phyloP scores from a whole-genome alignment of 169 alveolate genomes.

The Plasmodium cynomolgi region DNA sequence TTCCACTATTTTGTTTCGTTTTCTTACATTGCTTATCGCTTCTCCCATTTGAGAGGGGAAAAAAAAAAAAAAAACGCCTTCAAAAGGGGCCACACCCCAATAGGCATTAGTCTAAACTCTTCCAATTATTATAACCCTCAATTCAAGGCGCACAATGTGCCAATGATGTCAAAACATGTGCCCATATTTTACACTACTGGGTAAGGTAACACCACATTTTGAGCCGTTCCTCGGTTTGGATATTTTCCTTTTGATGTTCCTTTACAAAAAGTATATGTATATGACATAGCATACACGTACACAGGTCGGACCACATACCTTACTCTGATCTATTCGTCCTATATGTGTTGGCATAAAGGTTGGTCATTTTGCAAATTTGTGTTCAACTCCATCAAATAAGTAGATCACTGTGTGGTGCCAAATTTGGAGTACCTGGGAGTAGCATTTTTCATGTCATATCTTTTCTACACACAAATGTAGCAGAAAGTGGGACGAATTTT shows the following conservation, averaged over 20 bases:
- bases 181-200: neutral
- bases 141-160: neutral
- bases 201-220: neutral
- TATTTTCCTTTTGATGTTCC: neutral
- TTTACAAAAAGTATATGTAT: neutral
- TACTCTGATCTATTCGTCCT: neutral
- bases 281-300: neutral
- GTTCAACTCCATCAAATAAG: neutral
- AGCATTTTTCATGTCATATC: neutral
- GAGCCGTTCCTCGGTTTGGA: neutral
- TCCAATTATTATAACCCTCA: neutral
- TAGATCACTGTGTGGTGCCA: neutral
- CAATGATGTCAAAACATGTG: neutral
- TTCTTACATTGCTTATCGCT: neutral
- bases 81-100: neutral
- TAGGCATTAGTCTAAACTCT: neutral
- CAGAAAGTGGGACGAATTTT: neutral
- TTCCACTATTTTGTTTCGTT: neutral
- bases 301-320: neutral
- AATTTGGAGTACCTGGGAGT: neutral
- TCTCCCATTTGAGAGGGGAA: neutral
- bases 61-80: neutral
- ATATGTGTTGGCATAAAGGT: neutral
- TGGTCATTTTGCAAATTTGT: neutral
- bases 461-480: constrained; percentile 1